Evolutionary conservation across 331 rosid species (phyloP), one percentile per base, ranked within the genome.

Genomic region (Rhamnella rubrinervis): DNA sequence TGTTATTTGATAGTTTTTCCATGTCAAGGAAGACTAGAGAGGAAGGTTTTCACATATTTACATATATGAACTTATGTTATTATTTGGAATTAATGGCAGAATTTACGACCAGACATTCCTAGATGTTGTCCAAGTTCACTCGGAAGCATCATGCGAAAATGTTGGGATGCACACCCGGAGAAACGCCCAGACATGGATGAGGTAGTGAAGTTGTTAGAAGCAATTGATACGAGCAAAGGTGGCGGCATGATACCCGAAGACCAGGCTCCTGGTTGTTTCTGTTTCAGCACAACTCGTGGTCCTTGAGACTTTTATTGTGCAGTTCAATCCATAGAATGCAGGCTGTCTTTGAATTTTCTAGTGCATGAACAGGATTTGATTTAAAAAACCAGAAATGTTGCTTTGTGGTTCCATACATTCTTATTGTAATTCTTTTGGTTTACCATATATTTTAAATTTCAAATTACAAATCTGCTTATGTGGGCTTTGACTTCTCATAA

Each of bases 141-240:
- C 1, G 87, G 81, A 11, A 77, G 55, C 16, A 64, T 77, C 57
- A 84, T 87, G 89, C 70, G 76, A 70, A 87, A 63, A 84, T 82
- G 92, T 67, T 84, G 87, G 89, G 89, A 77, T 40, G 80, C 76
- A 59, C 71, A 82, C 65, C 89, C 92, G 15, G 78, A 74, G 37
- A 82, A 62, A 61, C 87, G 87, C 20, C 92, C 84, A 0, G 81
- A 82, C 38, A 87, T 87, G 92, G 92, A 77, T 13, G 89, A 82
- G 53, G 92, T 84, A 2, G 87, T 87, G 59, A 87, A 61, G 20
- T 6, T 82, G 78, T 71, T 82, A 64, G 86, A 84, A 59, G 89
- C 79, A 9, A 59, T 82, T 10, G 87, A 87, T 61, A 72, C 87
- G 0, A 87, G 84, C 68, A 87, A 84, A 65, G 89, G 92, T 52